Percentiles rank a stretch among this genome's conserved stretches.
Conservation (phyloP, 2,329 filamentous ascomycete species). For the Beauveria scarabaeidicola region DNA sequence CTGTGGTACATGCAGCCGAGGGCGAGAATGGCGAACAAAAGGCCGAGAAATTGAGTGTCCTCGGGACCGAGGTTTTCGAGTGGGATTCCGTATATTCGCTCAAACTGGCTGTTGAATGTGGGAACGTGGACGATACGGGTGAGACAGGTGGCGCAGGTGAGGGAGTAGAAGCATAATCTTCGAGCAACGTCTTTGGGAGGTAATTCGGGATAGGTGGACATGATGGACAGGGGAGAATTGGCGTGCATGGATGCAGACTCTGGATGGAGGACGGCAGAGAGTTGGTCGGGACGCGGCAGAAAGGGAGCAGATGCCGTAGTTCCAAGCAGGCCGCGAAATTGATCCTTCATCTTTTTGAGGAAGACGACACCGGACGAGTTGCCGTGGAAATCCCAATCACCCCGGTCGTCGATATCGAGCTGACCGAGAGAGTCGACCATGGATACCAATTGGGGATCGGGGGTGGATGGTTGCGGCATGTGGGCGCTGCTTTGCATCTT, state of each 20-base stretch:
- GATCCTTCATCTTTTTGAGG: conserved; percentile 75
- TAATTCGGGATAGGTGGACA: conserved; percentile 54
- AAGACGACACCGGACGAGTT: conserved; percentile 89
- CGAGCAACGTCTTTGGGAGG: conserved; percentile 54
- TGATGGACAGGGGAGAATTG: conserved; percentile 52
- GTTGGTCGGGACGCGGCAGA: conserved; percentile 41
- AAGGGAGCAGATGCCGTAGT: conserved; percentile 53
- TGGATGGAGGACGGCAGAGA: conserved; percentile 46
- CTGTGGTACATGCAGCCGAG: conserved; percentile 64
- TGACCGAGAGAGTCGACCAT: conserved; percentile 93
- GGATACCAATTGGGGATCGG: conserved; percentile 72
- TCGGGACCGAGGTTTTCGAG: conserved; percentile 53
- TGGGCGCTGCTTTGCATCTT: conserved; percentile 30
- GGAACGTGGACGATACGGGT: conserved; percentile 72
- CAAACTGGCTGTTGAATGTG: conserved; percentile 67
- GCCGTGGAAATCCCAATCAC: conserved; percentile 92
- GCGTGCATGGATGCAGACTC: conserved; percentile 61
- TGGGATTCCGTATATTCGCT: conserved; percentile 66
- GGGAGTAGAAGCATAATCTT: conserved; percentile 44
- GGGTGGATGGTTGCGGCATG: conserved; percentile 30
- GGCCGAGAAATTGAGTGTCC: conserved; percentile 60
- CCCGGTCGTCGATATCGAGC: conserved; percentile 82
- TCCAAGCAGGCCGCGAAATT: conserved; percentile 71
- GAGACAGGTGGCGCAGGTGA: conserved; percentile 50
- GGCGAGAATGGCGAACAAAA: conserved; percentile 62